These are phyloP conservation scores for Suillus plorans DNA, from an alignment of 768 basidiomycete genomes.

Conservation along the genomic window DNA sequence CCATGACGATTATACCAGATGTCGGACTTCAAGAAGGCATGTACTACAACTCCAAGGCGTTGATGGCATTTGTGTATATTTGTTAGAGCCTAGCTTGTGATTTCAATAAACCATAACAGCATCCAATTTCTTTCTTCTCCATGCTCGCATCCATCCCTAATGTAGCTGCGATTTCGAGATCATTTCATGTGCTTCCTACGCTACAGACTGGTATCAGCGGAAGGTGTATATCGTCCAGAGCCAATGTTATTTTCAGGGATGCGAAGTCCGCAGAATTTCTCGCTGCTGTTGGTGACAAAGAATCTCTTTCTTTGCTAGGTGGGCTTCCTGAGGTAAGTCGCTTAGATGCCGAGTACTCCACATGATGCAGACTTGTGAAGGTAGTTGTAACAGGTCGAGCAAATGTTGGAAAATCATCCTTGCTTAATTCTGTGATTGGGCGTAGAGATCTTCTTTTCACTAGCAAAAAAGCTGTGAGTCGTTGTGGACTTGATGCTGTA, in stretches of 20 bases:
- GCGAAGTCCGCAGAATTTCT: conserved; percentile 30
- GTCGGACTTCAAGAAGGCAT: background rate
- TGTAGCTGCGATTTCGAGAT: background rate
- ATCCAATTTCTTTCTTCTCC: background rate
- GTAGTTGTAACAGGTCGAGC: conserved; percentile 55
- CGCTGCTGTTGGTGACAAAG: conserved; percentile 16
- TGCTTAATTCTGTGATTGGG: conserved; percentile 68
- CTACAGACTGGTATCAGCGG: background rate
- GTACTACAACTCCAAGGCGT: background rate
- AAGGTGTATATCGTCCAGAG: background rate
- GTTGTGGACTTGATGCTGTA: background rate
- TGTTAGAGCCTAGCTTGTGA: conserved; percentile 19
- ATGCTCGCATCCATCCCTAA: background rate
- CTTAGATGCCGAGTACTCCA: background rate
- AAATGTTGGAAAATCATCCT: conserved; percentile 74
- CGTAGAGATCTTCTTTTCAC: conserved; percentile 56
- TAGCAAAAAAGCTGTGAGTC: conserved; percentile 69
- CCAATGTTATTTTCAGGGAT: conserved; percentile 18
- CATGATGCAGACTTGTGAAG: background rate
- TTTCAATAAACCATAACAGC: conserved; percentile 25
- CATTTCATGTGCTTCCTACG: background rate
- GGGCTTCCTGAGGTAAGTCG: conserved; percentile 30
- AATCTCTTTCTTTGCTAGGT: conserved; percentile 18
- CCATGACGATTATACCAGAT: conserved; percentile 14
- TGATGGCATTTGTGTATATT: conserved; percentile 13